Conservation (phyloP, 1,139 yeast genomes). For the Blastobotrys indianensis region DNA sequence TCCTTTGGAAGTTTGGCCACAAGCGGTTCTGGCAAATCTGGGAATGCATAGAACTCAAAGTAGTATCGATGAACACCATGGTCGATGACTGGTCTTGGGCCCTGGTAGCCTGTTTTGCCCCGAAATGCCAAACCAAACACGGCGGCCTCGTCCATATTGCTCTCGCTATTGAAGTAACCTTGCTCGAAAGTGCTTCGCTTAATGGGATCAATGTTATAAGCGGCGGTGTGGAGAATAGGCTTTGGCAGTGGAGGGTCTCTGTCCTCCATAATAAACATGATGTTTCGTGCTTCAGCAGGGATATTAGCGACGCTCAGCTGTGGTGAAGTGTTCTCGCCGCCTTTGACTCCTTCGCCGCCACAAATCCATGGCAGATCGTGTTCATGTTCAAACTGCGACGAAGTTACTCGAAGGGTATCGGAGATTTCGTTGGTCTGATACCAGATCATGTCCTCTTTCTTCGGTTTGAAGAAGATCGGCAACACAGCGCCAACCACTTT, state of each 20-base stretch:
- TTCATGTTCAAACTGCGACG: conserved; percentile 17
- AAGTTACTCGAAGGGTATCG: conserved; percentile 15
- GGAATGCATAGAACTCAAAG: conserved; percentile 19
- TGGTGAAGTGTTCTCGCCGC: conserved; percentile 19
- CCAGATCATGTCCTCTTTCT: conserved; percentile 12
- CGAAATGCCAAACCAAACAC: conserved; percentile 16
- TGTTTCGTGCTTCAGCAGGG: conserved; percentile 15
- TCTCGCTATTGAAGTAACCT: conserved; percentile 14
- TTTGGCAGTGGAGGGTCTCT: conserved; percentile 21
- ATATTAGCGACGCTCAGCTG: conserved; percentile 15
- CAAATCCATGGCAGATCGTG: conserved; percentile 19
- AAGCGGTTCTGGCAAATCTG: conserved; percentile 8
- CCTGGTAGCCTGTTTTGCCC: conserved; percentile 17
- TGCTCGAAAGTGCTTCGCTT: conserved; percentile 8
- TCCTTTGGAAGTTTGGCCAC: neutral
- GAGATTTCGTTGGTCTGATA: conserved; percentile 9
- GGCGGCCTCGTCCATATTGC: neutral
- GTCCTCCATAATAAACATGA: conserved; percentile 19
- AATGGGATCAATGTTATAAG: conserved; percentile 14
- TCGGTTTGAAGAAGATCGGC: conserved; percentile 12
- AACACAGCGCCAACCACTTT: conserved; percentile 13
- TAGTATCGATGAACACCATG: conserved; percentile 23
- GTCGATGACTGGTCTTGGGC: conserved; percentile 20
- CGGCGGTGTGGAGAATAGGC: conserved; percentile 17
- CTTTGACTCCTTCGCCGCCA: conserved; percentile 17